phyloP scores from a whole-genome alignment of 495 filamentous ascomycete genomes.

The Baudoinia panamericana region DNA sequence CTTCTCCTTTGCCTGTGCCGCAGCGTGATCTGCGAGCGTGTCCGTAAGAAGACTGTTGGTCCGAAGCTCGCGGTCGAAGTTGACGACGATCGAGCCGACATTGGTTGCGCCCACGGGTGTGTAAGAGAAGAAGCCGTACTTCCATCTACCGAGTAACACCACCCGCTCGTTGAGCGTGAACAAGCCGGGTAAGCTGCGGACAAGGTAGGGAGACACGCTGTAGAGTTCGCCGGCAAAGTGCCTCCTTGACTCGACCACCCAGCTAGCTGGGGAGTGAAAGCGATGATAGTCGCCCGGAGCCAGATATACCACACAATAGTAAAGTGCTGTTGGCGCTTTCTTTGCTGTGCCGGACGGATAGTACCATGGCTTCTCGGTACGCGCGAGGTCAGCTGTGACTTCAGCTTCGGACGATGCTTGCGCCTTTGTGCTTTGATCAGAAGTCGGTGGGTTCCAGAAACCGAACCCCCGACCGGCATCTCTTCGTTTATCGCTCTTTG shows the following conservation, averaged over 20 bases:
- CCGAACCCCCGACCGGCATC: constrained; percentile 9
- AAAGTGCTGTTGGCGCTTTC: constrained; percentile 48
- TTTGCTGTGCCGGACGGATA: constrained; percentile 40
- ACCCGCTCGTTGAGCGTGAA: constrained; percentile 97
- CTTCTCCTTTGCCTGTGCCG: constrained; percentile 56
- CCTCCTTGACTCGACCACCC: constrained; percentile 81
- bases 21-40: constrained; percentile 71
- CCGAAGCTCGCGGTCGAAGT: constrained; percentile 88
- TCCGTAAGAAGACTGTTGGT: constrained; percentile 87
- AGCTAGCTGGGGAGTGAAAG: constrained; percentile 86
- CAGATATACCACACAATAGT: constrained; percentile 94
- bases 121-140: constrained; percentile 93
- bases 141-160: constrained; percentile 84
- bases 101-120: constrained; percentile 97
- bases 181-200: constrained; percentile 76
- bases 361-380: constrained; percentile 55
- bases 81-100: constrained; percentile 90
- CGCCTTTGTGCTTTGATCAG: constrained; percentile 55
- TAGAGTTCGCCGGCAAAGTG: constrained; percentile 97
- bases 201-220: constrained; percentile 86
- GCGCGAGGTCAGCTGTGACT: constrained; percentile 72
- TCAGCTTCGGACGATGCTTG: constrained; percentile 56
- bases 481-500: background rate
- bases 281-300: constrained; percentile 97
- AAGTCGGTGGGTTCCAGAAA: constrained; percentile 27